A percentile compares a stretch with the other conserved stretches of the same genome.
Evolutionary conservation across 2,329 filamentous ascomycete genomes (phyloP).

Genomic region (Scedosporium aurantiacum): DNA sequence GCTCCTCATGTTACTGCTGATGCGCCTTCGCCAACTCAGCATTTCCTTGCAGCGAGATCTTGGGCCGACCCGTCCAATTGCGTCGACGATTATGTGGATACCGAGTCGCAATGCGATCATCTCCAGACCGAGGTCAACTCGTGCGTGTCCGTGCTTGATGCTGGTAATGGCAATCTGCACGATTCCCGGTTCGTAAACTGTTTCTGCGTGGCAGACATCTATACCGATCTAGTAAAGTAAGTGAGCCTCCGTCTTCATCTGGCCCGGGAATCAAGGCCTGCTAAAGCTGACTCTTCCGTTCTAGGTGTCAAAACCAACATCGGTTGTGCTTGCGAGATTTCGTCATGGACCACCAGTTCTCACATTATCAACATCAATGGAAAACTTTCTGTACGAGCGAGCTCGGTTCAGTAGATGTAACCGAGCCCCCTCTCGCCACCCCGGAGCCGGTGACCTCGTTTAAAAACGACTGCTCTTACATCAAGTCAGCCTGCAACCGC

Average conservation of each 20-base stretch:
- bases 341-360: not conserved
- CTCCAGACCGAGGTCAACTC: not conserved
- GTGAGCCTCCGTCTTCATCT: not conserved
- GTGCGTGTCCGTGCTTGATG: not conserved
- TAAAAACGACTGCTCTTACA: not conserved
- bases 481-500: not conserved
- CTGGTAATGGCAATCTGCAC: not conserved
- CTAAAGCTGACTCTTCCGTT: not conserved
- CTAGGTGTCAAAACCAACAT: not conserved
- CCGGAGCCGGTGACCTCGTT: not conserved
- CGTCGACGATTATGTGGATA: not conserved
- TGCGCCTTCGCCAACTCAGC: not conserved
- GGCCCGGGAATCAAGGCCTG: not conserved
- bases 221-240: not conserved
- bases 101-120: not conserved
- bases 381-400: not conserved
- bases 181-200: not conserved
- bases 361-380: not conserved
- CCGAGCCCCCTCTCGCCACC: not conserved
- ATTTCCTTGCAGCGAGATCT: not conserved
- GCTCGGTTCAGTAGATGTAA: not conserved
- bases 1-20: no score
- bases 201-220: not conserved
- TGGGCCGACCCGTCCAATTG: not conserved
- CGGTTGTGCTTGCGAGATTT: not conserved